These are phyloP conservation scores for Daedalea quercina DNA, from an alignment of 768 basidiomycete species.

Conservation along the genomic window DNA sequence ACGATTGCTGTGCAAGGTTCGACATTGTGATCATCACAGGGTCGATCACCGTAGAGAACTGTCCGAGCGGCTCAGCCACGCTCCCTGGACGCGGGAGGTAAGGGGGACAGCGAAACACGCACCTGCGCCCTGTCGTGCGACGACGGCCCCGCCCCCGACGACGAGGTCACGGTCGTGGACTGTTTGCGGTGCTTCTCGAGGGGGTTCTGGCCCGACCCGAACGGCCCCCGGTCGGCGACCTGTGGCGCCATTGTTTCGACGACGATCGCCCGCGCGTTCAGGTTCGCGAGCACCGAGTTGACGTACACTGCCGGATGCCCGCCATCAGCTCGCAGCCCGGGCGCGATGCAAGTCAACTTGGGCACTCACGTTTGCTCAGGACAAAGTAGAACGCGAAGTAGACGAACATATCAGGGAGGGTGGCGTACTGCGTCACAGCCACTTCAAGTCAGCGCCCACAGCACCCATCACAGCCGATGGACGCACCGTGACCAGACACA, in stretches of 20 bases:
- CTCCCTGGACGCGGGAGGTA: too few relatives aligned
- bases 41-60: too few relatives aligned
- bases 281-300: constrained; percentile 16
- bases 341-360: not conserved
- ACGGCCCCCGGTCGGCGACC: not conserved
- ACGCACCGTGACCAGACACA: constrained; percentile 10
- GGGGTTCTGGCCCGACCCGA: not conserved
- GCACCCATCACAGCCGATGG: not conserved
- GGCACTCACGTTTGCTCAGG: constrained; percentile 12
- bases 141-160: too few relatives aligned
- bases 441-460: not conserved
- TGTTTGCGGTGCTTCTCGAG: not conserved
- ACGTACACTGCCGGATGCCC: constrained; percentile 10
- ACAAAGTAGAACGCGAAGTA: constrained; percentile 16
- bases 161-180: too few relatives aligned
- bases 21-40: too few relatives aligned
- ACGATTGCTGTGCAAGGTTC: too few relatives aligned
- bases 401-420: constrained; percentile 8
- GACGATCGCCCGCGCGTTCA: constrained; percentile 14
- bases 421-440: constrained; percentile 5
- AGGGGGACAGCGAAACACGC: too few relatives aligned
- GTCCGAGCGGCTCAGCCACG: too few relatives aligned
- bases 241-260: constrained; percentile 1
- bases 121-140: too few relatives aligned
- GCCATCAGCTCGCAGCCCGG: not conserved